These are phyloP conservation scores for Hymenoscyphus fraxineus DNA, from an alignment of 2,329 filamentous ascomycete species.

Conservation along the genomic window DNA sequence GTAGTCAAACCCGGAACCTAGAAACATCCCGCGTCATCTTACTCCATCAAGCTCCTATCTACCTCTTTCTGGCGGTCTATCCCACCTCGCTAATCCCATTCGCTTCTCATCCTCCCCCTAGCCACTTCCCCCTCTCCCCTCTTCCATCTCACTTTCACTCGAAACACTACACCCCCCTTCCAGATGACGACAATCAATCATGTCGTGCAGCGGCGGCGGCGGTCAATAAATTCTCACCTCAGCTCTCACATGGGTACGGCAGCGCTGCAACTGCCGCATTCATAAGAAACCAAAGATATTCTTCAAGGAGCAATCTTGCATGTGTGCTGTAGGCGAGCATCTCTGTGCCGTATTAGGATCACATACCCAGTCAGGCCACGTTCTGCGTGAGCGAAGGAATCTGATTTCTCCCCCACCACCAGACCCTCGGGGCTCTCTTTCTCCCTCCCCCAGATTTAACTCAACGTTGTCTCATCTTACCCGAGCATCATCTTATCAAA, in stretches of 20 bases:
- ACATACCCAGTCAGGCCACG: neutral
- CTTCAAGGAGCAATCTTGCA: neutral
- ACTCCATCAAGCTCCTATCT: neutral
- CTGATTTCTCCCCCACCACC: neutral
- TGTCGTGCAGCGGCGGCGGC: constrained; percentile 1
- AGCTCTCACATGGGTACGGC: neutral
- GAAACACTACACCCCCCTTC: constrained; percentile 1
- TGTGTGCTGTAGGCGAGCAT: neutral
- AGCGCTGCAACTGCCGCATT: constrained; percentile 5
- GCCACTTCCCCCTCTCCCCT: neutral
- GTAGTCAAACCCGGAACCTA: neutral
- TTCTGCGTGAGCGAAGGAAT: neutral
- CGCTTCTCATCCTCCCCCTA: neutral
- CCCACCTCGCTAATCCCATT: neutral
- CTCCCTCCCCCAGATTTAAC: constrained; percentile 5
- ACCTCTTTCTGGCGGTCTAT: neutral
- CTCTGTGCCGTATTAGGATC: neutral
- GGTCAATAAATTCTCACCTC: constrained; percentile 6
- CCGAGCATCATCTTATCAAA: neutral
- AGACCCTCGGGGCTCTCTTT: neutral
- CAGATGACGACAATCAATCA: neutral
- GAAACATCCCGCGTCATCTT: neutral
- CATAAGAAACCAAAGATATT: neutral
- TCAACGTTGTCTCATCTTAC: constrained; percentile 6
- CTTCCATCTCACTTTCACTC: neutral